Conservation (phyloP, 331 rosid species). For the Rosa hybrid region DNA sequence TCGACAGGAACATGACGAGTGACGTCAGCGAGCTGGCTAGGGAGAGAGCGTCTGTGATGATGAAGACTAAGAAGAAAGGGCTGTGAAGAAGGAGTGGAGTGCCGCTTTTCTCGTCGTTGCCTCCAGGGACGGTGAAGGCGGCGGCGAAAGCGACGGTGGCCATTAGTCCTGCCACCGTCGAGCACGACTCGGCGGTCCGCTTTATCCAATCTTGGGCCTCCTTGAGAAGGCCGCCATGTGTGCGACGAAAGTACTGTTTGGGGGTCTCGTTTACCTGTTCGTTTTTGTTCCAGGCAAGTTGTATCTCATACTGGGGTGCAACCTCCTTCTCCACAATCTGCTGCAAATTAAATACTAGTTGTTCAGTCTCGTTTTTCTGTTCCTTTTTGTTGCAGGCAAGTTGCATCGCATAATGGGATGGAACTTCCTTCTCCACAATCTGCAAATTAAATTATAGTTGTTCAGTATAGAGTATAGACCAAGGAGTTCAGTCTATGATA, state of each 20-base stretch:
- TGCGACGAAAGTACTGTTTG: not conserved
- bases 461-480: too few species aligned
- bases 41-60: slow-evolving; percentile 12
- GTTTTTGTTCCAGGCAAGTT: not conserved
- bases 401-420: not conserved
- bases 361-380: too few species aligned
- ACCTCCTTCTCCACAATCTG: too few species aligned
- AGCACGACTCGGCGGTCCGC: slow-evolving; percentile 21
- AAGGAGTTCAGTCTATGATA: too few species aligned
- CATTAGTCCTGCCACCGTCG: slow-evolving; percentile 18
- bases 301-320: too few species aligned
- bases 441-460: not conserved
- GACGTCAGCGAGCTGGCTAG: slow-evolving; percentile 26
- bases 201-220: slow-evolving; percentile 7
- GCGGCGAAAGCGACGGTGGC: slow-evolving; percentile 25
- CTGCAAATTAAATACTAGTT: too few species aligned
- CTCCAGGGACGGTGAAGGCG: slow-evolving; percentile 18
- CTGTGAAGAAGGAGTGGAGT: not conserved
- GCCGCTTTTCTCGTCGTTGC: slow-evolving; percentile 6
- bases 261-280: not conserved
- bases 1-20: slow-evolving; percentile 23
- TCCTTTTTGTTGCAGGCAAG: too few species aligned
- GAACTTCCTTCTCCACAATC: not conserved
- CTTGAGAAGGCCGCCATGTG: not conserved
- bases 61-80: slow-evolving; percentile 21